Evolutionary conservation across 176 grass and related monocot species (phyloP), one percentile per base, ranked within the genome.

Genomic region (Oryza coarctata): DNA sequence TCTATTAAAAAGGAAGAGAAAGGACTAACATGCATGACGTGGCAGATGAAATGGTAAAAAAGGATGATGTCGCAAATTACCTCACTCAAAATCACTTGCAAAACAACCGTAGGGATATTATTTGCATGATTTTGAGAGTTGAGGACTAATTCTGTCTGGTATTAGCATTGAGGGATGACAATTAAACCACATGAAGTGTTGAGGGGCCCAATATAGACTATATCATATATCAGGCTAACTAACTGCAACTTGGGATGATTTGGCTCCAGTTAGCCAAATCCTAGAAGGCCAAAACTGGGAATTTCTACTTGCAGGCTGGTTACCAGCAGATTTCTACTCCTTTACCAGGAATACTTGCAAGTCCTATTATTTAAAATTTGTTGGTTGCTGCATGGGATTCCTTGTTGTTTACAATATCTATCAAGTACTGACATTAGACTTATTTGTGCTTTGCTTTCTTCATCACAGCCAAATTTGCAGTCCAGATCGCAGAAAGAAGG

Each of bases 401-500:
- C 47, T 27, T 80, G 15, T 72, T 60, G 35, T 74, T 41, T 81
- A 67, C 20, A 68, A 65, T 88, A 68, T 47, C 23, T 18, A 61
- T 41, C 38, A 26, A 50, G 58, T 55, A 84, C 36, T 3, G 55
- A 60, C 55, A 60, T 25, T 57, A 57, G 52, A 57, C 20, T 43
- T 31, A 57, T 87, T 22, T 17, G 11, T n/a, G 43, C 75, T 75
- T 39, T 2, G 31, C 40, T 80, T 84, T 84, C 31, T 71, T 33
- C 67, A 71, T 58, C 86, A 17, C 83, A 95, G 93, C 90, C 93
- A 66, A 92, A 95, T 69, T 38, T 81, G 27, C 93, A 92, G 70
- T 83, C 90, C 1, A 94, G 80, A 71, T 83, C 89, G 27, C 94
- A 94, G 72, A 97, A 90, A 80, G 94, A 97, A 86, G 94, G 91